These are phyloP conservation scores for Phytopythium oedochilum DNA, from an alignment of 352 stramenopile genomes.

Conservation along the genomic window DNA sequence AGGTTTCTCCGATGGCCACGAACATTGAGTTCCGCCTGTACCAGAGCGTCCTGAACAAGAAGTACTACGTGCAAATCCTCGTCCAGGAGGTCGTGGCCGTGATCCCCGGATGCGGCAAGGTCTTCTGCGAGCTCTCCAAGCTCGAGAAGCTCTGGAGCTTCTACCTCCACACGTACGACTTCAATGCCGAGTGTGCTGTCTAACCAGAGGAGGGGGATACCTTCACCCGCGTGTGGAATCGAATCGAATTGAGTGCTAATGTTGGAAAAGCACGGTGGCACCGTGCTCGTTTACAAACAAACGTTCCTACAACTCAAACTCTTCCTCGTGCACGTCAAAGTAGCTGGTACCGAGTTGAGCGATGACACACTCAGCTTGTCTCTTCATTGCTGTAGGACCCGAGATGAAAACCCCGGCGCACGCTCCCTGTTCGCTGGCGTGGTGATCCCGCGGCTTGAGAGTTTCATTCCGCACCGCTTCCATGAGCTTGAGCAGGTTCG, in stretches of 20 bases:
- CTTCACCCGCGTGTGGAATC: too few species aligned
- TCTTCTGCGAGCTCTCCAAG: conserved; percentile 43
- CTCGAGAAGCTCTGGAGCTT: conserved; percentile 48
- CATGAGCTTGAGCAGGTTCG: not conserved
- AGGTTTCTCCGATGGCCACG: conserved; percentile 54
- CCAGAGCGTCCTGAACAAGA: conserved; percentile 25
- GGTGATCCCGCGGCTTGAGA: not conserved
- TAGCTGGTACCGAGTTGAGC: not conserved
- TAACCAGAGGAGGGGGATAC: conserved; percentile 6
- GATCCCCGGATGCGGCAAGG: conserved; percentile 32
- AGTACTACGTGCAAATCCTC: conserved; percentile 46
- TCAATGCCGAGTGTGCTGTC: conserved; percentile 21
- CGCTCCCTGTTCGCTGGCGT: not conserved
- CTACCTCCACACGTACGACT: conserved; percentile 45
- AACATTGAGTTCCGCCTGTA: conserved; percentile 76
- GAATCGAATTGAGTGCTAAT: too few species aligned
- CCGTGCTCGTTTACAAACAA: not conserved
- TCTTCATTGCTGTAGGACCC: not conserved
- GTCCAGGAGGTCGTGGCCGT: conserved; percentile 36
- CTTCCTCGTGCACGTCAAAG: conserved; percentile 3
- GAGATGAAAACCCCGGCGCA: not conserved
- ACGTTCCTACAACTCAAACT: not conserved
- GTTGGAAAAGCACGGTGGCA: not conserved
- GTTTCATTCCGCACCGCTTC: not conserved
- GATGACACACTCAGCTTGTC: not conserved